Percentiles rank a stretch among this genome's conserved stretches.
Conservation (phyloP, 1,284 basidiomycete species). For the Melampsora americana region DNA sequence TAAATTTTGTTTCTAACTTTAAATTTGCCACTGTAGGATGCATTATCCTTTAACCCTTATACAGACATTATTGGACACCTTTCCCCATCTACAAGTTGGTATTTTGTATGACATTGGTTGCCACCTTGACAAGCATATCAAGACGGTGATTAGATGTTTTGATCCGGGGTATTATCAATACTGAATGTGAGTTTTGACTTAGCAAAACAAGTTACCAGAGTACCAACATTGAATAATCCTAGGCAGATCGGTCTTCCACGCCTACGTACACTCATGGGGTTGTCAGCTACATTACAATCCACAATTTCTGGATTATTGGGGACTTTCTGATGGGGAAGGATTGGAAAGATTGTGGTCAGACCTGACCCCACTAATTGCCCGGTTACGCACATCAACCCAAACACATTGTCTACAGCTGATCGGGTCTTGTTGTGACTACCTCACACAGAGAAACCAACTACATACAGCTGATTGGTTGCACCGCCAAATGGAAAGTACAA, state of each 20-base stretch:
- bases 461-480: too few relatives aligned
- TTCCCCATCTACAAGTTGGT: not conserved
- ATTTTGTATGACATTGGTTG: too few relatives aligned
- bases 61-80: not conserved
- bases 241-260: too few relatives aligned
- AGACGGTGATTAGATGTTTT: not conserved
- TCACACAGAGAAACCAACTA: too few relatives aligned
- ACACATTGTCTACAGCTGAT: constrained; percentile 7
- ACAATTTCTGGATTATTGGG: too few relatives aligned
- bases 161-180: not conserved
- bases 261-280: too few relatives aligned
- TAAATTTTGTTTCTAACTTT: too few relatives aligned
- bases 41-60: constrained; percentile 12
- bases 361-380: not conserved
- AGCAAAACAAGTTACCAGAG: not conserved
- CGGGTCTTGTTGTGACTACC: too few relatives aligned
- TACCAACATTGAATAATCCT: not conserved
- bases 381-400: not conserved
- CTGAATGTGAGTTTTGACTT: not conserved
- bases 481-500: too few relatives aligned
- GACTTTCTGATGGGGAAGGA: too few relatives aligned
- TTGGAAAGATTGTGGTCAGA: constrained; percentile 30
- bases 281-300: too few relatives aligned
- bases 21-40: too few relatives aligned
- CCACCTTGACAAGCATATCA: not conserved